A percentile compares a stretch with the other conserved stretches of the same genome.
Evolutionary conservation across 306 rosid species (phyloP).

Genomic region (Trichosanthes cucumerina): DNA sequence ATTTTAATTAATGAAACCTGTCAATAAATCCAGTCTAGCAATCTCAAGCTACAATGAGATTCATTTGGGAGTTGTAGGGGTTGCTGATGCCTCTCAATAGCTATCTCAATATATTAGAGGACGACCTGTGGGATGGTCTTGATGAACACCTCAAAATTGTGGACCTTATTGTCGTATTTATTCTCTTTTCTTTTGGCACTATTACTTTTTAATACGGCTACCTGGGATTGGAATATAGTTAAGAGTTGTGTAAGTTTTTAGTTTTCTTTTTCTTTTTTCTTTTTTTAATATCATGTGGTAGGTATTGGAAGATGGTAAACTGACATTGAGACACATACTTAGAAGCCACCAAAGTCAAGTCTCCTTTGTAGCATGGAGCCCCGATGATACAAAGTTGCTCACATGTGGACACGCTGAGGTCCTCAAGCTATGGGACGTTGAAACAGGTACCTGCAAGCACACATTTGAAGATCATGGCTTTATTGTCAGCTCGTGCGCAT

Average conservation of each 20-base stretch:
- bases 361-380: conserved; percentile 95
- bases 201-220: neutral
- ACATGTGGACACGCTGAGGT: conserved; percentile 89
- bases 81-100: neutral
- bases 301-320: conserved; percentile 65
- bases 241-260: conserved; percentile 9
- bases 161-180: neutral
- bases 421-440: conserved; percentile 86
- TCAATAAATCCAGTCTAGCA: neutral
- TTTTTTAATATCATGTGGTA: conserved; percentile 18
- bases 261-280: neutral
- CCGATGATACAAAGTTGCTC: conserved; percentile 76
- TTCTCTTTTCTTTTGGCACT: neutral
- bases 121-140: neutral
- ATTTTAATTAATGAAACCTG: neutral
- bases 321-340: conserved; percentile 50
- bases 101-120: neutral
- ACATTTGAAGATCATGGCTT: conserved; percentile 72
- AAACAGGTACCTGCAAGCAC: conserved; percentile 82
- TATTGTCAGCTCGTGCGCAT: conserved; percentile 89
- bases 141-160: neutral
- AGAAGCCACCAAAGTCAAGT: conserved; percentile 59
- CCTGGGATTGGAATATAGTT: neutral
- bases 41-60: neutral
- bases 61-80: neutral